phyloP scores from a whole-genome alignment of 768 basidiomycete genomes.

The Amanita fuliginea region DNA sequence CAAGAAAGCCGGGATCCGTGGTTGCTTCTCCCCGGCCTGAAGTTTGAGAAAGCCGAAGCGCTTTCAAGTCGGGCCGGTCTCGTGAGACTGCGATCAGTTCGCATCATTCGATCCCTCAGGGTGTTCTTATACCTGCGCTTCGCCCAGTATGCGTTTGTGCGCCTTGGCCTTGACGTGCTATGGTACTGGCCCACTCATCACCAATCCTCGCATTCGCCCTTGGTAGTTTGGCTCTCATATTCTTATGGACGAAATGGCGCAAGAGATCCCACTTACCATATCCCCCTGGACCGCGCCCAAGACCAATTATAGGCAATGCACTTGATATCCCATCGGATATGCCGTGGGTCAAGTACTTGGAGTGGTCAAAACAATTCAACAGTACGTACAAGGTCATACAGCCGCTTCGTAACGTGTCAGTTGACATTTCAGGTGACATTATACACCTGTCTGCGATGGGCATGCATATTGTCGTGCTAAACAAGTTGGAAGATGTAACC shows the following conservation, averaged over 20 bases:
- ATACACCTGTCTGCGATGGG: background rate
- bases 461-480: background rate
- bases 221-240: too few relatives aligned
- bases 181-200: too few relatives aligned
- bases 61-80: too few relatives aligned
- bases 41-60: too few relatives aligned
- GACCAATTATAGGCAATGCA: background rate
- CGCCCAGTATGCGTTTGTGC: too few relatives aligned
- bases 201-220: too few relatives aligned
- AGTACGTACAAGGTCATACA: background rate
- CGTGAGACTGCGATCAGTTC: too few relatives aligned
- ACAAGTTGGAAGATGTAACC: background rate
- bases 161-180: too few relatives aligned
- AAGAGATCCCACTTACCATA: background rate
- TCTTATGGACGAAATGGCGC: background rate
- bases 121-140: too few relatives aligned
- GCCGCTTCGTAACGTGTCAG: background rate
- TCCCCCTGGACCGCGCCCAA: constrained; percentile 1
- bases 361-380: background rate
- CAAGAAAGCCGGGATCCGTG: too few relatives aligned
- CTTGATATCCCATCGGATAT: background rate
- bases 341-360: background rate
- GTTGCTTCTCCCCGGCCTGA: too few relatives aligned
- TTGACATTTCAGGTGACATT: background rate
- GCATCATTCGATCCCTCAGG: too few relatives aligned